phyloP scores from a whole-genome alignment of 345 rosid species.

The Jatropha curcas region DNA sequence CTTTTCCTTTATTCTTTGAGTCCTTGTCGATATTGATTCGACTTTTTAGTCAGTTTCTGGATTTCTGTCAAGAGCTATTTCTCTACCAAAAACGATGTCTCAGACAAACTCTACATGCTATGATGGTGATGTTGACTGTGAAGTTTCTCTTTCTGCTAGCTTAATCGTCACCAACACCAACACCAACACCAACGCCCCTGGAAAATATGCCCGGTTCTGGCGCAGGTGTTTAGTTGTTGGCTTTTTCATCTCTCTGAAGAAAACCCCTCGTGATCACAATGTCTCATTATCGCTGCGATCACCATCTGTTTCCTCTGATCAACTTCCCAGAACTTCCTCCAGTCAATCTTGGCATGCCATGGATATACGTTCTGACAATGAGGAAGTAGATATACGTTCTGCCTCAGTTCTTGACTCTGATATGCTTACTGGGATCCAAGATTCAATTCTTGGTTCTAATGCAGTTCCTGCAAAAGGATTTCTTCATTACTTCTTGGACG shows the following conservation, averaged over 20 bases:
- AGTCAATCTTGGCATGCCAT: background rate
- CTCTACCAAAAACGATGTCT: background rate
- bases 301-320: background rate
- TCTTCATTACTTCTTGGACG: slow-evolving; percentile 5
- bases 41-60: too few species aligned
- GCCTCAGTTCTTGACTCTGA: slow-evolving; percentile 16
- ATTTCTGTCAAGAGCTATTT: too few species aligned
- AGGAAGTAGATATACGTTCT: background rate
- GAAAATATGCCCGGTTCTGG: slow-evolving; percentile 21
- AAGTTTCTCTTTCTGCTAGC: background rate
- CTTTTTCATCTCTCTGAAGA: slow-evolving; percentile 9
- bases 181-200: background rate
- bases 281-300: background rate
- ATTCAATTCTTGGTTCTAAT: background rate
- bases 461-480: background rate
- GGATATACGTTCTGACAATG: slow-evolving; percentile 6
- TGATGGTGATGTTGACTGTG: background rate
- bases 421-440: slow-evolving; percentile 10
- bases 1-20: too few species aligned
- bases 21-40: too few species aligned
- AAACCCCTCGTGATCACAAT: background rate
- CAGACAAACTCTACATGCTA: background rate
- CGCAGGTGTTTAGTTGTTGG: slow-evolving; percentile 8
- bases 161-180: background rate
- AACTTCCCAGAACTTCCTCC: background rate